Conservation (phyloP, 495 filamentous ascomycete genomes). For the Pyrenula massariospora region DNA sequence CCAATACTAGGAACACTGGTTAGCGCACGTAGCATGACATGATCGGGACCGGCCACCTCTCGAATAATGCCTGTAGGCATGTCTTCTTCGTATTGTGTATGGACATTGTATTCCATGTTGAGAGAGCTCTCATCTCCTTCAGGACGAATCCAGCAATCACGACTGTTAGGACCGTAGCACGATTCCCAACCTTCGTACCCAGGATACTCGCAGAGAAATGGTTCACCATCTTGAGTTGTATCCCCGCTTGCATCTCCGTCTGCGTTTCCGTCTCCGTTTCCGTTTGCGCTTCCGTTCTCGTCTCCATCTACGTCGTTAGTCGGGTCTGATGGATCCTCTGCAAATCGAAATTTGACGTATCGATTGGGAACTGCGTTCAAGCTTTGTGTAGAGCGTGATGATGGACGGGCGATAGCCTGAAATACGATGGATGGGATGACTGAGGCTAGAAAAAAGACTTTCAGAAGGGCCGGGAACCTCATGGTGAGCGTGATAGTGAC, state of each 20-base stretch:
- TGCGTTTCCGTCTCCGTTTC: too few species aligned
- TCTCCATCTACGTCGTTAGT: not conserved
- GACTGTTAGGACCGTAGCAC: not conserved
- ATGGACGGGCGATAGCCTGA: too few species aligned
- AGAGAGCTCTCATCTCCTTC: not conserved
- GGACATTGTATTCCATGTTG: slow-evolving; percentile 1
- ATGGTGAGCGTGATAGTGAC: too few species aligned
- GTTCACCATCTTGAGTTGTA: not conserved
- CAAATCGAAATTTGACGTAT: not conserved
- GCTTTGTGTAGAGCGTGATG: too few species aligned
- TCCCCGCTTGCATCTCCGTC: too few species aligned
- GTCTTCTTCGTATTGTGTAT: slow-evolving; percentile 4
- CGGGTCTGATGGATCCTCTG: not conserved
- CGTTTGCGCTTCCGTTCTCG: too few species aligned
- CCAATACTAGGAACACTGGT: not conserved
- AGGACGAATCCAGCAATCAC: not conserved
- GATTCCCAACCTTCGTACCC: not conserved
- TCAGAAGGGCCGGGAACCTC: too few species aligned
- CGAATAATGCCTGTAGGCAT: slow-evolving; percentile 1
- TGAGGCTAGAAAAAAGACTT: too few species aligned
- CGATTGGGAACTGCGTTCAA: not conserved
- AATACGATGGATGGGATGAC: too few species aligned
- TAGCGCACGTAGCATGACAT: not conserved
- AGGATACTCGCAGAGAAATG: not conserved
- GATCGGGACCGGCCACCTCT: not conserved